Base-by-base conservation (phyloP, 1,139 yeast genomes). In the Meyerozyma guilliermondii region DNA sequence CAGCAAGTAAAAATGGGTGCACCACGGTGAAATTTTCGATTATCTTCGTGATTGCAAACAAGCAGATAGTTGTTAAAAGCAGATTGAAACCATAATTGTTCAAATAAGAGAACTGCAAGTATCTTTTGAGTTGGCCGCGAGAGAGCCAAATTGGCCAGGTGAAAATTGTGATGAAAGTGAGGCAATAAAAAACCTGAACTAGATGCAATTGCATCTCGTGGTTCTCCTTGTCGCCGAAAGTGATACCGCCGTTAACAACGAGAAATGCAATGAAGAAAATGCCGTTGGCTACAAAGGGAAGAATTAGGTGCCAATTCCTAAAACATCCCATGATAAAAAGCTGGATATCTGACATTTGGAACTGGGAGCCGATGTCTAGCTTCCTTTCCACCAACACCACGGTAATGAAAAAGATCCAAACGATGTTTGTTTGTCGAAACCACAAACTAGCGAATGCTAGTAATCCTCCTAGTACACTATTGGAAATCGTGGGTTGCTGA, bases 1-100 rank as follows among this genome's bases (percentile, higher is more conserved):
- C 99, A 0, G 98, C 95, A 39, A 91, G 70, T 35, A 92, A 62
- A 61, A 91, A 94, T 9, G 98, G 97, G 58, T 94, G 98, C 4
- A 82, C 82, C 8, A 83, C 70, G 0, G 96, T 86, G 56, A 76
- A 83, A 42, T 71, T 68, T 34, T 79, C 71, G 29, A 88, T 74
- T 1, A 80, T 56, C 23, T 65, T 51, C 47, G 68, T 70, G 27
- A 88, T 79, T 0, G 62, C 50, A n/a, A 47, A 51, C 41, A 53
- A 59, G 13, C 52, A 50, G 20, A 41, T 33, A 1, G 42, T 44
- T 40, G 62, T 66, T 26, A 47, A 27, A 2, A 52, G 23, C 2
- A 39, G 9, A 41, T 55, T 52, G 13, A 50, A 7, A 38, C 66
- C 59, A 35, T 47, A 49, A 22, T 56, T 50, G 2, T 59, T 54